Evolutionary conservation across 2,329 filamentous ascomycete species (phyloP).

Genomic region (Rugonectria rugulosa): DNA sequence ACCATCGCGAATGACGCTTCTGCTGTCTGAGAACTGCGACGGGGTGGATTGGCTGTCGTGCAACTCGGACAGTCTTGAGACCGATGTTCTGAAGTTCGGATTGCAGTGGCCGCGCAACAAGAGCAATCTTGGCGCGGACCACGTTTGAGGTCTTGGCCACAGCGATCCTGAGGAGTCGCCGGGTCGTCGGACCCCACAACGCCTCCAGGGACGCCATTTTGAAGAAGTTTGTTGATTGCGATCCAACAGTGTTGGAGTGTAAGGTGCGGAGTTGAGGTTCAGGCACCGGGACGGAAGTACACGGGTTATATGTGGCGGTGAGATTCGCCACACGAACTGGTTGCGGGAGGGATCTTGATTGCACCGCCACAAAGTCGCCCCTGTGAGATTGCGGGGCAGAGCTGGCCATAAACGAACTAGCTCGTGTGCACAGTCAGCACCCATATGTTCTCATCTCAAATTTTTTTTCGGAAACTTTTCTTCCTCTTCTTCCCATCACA

Average conservation of each 20-base stretch:
- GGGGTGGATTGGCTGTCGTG: slow-evolving; percentile 62
- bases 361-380: slow-evolving; percentile 46
- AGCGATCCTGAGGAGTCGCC: slow-evolving; percentile 62
- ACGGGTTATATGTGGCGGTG: slow-evolving; percentile 37
- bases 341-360: slow-evolving; percentile 35
- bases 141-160: slow-evolving; percentile 59
- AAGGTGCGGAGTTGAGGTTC: slow-evolving; percentile 28
- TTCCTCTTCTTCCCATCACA: slow-evolving; percentile 25
- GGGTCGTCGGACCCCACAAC: slow-evolving; percentile 64
- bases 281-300: slow-evolving; percentile 23
- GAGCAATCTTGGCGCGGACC: slow-evolving; percentile 58
- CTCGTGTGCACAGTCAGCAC: slow-evolving; percentile 31
- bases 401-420: slow-evolving; percentile 34
- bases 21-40: slow-evolving; percentile 60
- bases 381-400: slow-evolving; percentile 34
- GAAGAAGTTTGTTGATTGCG: slow-evolving; percentile 35
- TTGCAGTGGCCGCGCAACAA: slow-evolving; percentile 54
- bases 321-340: slow-evolving; percentile 38
- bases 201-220: slow-evolving; percentile 65
- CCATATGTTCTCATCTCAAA: slow-evolving; percentile 34
- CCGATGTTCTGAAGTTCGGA: slow-evolving; percentile 56
- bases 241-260: slow-evolving; percentile 31
- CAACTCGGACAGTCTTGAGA: slow-evolving; percentile 48
- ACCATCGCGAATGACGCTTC: slow-evolving; percentile 54
- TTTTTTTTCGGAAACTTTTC: slow-evolving; percentile 34